Conservation (phyloP, 768 basidiomycete genomes). For the Chiua virens region DNA sequence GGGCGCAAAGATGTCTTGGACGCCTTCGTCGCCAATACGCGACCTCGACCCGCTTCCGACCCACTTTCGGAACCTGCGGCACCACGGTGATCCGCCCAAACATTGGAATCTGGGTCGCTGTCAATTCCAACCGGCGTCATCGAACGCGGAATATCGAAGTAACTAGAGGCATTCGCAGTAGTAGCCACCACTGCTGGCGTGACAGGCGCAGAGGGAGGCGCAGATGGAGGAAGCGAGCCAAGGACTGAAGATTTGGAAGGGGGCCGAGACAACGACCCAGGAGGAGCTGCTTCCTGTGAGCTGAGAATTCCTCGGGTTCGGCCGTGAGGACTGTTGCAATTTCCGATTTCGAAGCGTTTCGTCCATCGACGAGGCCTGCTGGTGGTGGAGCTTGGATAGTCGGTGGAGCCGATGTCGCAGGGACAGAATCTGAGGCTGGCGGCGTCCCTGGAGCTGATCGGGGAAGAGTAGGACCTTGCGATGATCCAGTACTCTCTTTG, state of each 20-base stretch:
- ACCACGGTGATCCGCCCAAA: slow-evolving; percentile 28
- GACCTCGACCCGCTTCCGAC: slow-evolving; percentile 21
- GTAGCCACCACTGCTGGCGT: slow-evolving; percentile 21
- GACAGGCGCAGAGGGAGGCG: slow-evolving; percentile 22
- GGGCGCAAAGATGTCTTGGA: slow-evolving; percentile 28
- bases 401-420: slow-evolving; percentile 14
- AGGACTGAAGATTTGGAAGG: slow-evolving; percentile 20
- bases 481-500: slow-evolving; percentile 16
- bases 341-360: slow-evolving; percentile 34
- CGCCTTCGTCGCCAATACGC: slow-evolving; percentile 12
- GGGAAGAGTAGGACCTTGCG: slow-evolving; percentile 14
- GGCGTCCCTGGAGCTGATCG: slow-evolving; percentile 22
- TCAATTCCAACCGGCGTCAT: slow-evolving; percentile 24
- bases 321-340: slow-evolving; percentile 50
- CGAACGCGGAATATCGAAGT: slow-evolving; percentile 30
- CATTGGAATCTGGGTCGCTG: slow-evolving; percentile 21
- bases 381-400: slow-evolving; percentile 7
- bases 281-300: slow-evolving; percentile 3
- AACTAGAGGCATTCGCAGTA: background rate
- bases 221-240: slow-evolving; percentile 18
- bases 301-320: slow-evolving; percentile 41
- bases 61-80: slow-evolving; percentile 17
- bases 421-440: slow-evolving; percentile 14
- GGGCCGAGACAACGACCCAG: slow-evolving; percentile 13
- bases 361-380: slow-evolving; percentile 9